Conservation (phyloP, 2,329 filamentous ascomycete species). For the Fusarium circinatum region DNA sequence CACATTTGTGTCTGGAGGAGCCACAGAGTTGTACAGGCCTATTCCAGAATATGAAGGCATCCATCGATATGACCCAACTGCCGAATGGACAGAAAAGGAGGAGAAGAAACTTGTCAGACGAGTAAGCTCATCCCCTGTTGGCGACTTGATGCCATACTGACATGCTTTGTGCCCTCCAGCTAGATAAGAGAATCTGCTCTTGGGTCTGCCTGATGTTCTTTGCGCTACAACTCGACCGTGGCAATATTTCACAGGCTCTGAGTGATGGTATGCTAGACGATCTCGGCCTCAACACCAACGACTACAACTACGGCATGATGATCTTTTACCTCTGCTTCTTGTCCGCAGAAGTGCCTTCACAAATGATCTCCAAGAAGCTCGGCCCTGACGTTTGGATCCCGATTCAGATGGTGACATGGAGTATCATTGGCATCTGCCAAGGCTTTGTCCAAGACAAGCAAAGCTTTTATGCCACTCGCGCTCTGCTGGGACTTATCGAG, state of each 20-base stretch:
- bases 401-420: constrained; percentile 61
- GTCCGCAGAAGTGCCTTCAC: constrained; percentile 62
- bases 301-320: constrained; percentile 48
- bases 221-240: constrained; percentile 60
- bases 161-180: constrained; percentile 17
- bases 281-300: constrained; percentile 55
- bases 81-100: constrained; percentile 65
- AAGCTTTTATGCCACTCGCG: constrained; percentile 52
- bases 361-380: constrained; percentile 67
- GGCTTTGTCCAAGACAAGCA: constrained; percentile 44
- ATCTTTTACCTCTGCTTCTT: constrained; percentile 47
- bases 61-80: constrained; percentile 67
- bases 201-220: constrained; percentile 54
- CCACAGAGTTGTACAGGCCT: constrained; percentile 54
- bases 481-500: constrained; percentile 50
- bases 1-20: not conserved
- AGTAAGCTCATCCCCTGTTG: constrained; percentile 44
- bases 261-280: constrained; percentile 59
- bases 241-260: constrained; percentile 59
- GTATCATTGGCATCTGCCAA: constrained; percentile 48
- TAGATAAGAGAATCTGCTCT: constrained; percentile 47
- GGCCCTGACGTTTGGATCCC: constrained; percentile 70
- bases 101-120: constrained; percentile 65
- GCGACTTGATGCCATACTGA: not conserved
- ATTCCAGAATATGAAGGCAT: constrained; percentile 67